Base-by-base conservation (phyloP, 208 protist species). In the Trypanosoma rangeli region DNA sequence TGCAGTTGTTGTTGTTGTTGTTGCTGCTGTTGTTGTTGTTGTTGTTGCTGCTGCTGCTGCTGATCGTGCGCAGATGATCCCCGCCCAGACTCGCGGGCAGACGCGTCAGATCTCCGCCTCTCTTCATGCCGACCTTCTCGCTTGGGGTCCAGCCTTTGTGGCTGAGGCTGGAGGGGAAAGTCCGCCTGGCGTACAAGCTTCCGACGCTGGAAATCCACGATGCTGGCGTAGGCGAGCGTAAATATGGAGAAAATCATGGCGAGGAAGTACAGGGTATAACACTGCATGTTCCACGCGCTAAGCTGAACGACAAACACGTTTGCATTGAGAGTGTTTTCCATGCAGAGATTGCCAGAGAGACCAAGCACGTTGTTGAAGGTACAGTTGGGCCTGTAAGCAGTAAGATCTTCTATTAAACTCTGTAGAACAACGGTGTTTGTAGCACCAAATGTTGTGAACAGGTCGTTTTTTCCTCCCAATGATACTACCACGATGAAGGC, bases 191-290 rank as follows among this genome's bases (percentile, higher is more conserved):
- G 15, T 15, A 33, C 24, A 33, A 24, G n/a, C 15, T 57, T 62
- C 53, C 78, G 56, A 9, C 83, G 84, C 39, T 89, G 82, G n/a
- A 54, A 59, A 56, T 83, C 59, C 28, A 92, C 68, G 33, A 91
- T 63, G 2, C 73, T 50, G 26, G 85, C 90, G 66, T 86, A 93
- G 1, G 92, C 2, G 37, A 93, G 28, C 4, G 84, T 74, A 20
- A 89, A 57, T 9, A 67, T 48, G 55, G 82, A 86, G 73, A 88
- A 91, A 16, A 92, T 49, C 66, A 91, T 70, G 20, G 85, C 83
- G n/a, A 95, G 42, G 33, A 87, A 88, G 74, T 87, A 95, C 52
- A 95, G 57, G 46, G 80, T 82, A 56, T 81, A 74, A 9, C 86
- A 79, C 37, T 76, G 70, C 65, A 80, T 85, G 46, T 78, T 92